Percentiles rank a stretch among this genome's conserved stretches.
These are phyloP conservation scores for Comarum palustre DNA, from an alignment of 306 rosid genomes.

Conservation along the genomic window DNA sequence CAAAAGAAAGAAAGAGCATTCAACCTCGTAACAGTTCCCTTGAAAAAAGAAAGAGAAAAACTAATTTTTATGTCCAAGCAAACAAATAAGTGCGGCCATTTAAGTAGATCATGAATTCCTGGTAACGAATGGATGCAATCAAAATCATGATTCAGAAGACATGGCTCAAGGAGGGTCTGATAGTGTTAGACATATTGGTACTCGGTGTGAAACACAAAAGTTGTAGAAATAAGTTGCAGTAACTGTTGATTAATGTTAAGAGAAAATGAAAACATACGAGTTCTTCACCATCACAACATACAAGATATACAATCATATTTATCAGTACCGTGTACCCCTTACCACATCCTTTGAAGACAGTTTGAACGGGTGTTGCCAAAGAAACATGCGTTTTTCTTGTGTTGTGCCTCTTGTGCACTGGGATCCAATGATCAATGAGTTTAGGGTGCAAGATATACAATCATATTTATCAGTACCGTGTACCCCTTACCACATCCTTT, in stretches of 20 bases:
- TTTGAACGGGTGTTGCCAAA: conserved; percentile 10
- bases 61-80: too few relatives aligned
- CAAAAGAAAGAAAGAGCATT: too few relatives aligned
- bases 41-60: too few relatives aligned
- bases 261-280: neutral
- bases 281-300: conserved; percentile 16
- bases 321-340: conserved; percentile 5
- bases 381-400: conserved; percentile 1
- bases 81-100: neutral
- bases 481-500: conserved; percentile 13
- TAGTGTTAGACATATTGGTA: neutral
- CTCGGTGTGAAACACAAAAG: neutral
- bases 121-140: neutral
- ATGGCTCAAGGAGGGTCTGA: neutral
- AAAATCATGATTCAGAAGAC: neutral
- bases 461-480: conserved; percentile 8
- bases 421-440: conserved; percentile 12
- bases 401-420: neutral
- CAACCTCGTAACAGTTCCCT: too few relatives aligned
- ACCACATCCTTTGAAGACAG: conserved; percentile 16
- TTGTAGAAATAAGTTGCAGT: neutral
- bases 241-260: neutral
- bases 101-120: neutral
- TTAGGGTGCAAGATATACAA: conserved; percentile 24
- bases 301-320: conserved; percentile 21